Conservation (phyloP, 148 eudicot species). For the Oxyria digyna region DNA sequence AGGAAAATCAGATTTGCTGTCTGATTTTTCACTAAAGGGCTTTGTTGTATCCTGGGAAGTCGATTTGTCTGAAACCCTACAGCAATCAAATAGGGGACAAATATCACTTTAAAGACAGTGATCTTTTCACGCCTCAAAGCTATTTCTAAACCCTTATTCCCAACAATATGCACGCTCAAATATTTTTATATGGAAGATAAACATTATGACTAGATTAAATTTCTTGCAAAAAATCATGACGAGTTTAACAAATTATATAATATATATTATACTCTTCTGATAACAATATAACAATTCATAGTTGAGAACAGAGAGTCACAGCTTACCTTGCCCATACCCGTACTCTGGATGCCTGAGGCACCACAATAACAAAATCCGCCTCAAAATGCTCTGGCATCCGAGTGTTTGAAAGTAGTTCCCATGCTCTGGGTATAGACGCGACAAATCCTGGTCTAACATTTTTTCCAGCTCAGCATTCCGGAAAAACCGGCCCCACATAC, state of each 20-base stretch:
- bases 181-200: background rate
- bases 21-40: no score
- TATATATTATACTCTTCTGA: background rate
- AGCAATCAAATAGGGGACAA: no score
- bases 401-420: constrained; percentile 88
- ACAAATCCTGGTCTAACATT: constrained; percentile 92
- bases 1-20: no score
- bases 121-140: no score
- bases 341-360: constrained; percentile 88
- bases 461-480: constrained; percentile 88
- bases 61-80: no score
- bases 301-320: background rate
- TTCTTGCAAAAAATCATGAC: background rate
- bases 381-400: constrained; percentile 81
- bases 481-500: constrained; percentile 95
- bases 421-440: constrained; percentile 93
- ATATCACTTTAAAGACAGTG: no score
- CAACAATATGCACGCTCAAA: background rate
- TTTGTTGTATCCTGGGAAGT: no score
- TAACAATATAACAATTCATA: background rate
- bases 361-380: constrained; percentile 86
- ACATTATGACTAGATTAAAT: background rate
- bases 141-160: no score
- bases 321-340: constrained; percentile 91
- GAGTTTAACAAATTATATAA: background rate